These are phyloP conservation scores for Schrenkiella parvula DNA, from an alignment of 345 rosid genomes.

Conservation along the genomic window DNA sequence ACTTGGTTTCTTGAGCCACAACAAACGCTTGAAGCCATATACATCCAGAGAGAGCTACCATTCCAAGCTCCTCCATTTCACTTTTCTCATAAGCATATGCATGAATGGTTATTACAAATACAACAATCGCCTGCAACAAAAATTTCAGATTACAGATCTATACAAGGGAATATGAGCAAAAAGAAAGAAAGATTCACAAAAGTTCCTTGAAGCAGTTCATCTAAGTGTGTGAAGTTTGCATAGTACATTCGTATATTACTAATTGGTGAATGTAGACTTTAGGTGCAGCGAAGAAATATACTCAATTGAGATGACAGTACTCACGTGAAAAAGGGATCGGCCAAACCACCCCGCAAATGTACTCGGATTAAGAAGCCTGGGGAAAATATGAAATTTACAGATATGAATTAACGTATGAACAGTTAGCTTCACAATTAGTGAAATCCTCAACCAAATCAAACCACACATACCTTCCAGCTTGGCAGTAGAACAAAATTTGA, in stretches of 20 bases:
- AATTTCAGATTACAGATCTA: not conserved
- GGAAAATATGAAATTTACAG: not conserved
- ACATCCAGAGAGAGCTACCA: slow-evolving; percentile 97
- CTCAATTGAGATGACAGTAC: slow-evolving; percentile 25
- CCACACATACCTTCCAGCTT: slow-evolving; percentile 83
- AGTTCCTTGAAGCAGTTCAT: not conserved
- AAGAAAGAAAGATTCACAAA: not conserved
- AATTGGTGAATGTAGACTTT: not conserved
- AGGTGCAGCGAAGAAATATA: not conserved
- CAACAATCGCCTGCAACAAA: slow-evolving; percentile 79
- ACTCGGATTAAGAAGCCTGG: slow-evolving; percentile 98
- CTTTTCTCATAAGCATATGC: slow-evolving; percentile 87
- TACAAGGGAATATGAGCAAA: not conserved
- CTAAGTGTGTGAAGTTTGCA: not conserved
- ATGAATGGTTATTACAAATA: slow-evolving; percentile 78
- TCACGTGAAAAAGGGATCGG: slow-evolving; percentile 88
- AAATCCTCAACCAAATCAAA: not conserved
- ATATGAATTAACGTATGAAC: not conserved
- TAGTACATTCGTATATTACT: not conserved
- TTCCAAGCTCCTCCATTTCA: slow-evolving; percentile 91
- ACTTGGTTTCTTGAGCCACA: slow-evolving; percentile 91
- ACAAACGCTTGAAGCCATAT: slow-evolving; percentile 99
- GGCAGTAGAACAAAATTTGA: slow-evolving; percentile 94
- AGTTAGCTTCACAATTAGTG: not conserved
- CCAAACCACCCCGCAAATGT: slow-evolving; percentile 99